A percentile compares a stretch with the other conserved stretches of the same genome.
Conservation (phyloP, 352 stramenopile genomes). For the Globisporangium solare region DNA sequence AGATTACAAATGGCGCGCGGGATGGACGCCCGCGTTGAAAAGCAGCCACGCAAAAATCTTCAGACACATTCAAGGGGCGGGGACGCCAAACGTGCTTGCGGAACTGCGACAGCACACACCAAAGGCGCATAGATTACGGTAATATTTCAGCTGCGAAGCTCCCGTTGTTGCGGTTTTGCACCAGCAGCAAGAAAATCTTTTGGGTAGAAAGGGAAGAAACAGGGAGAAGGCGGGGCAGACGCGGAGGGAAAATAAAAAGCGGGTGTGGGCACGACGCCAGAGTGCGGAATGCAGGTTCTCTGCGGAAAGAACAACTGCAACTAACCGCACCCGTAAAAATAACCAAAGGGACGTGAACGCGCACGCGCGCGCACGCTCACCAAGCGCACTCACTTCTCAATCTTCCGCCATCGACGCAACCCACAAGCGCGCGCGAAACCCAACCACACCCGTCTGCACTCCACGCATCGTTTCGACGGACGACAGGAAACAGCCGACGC, state of each 20-base stretch:
- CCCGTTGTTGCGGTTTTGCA: not conserved
- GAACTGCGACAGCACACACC: not conserved
- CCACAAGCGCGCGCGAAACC: not conserved
- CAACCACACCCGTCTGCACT: not conserved
- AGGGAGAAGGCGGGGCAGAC: conserved; percentile 1
- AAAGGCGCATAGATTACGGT: not conserved
- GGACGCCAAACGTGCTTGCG: not conserved
- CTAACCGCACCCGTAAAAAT: conserved; percentile 23
- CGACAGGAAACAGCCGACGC: not conserved
- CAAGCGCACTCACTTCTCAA: not conserved
- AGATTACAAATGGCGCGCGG: not conserved
- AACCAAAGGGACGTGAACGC: conserved; percentile 13
- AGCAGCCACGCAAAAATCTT: not conserved
- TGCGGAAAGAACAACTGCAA: conserved; percentile 13
- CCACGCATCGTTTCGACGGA: conserved; percentile 2
- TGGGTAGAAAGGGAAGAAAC: not conserved
- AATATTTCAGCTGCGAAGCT: not conserved
- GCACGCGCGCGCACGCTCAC: conserved; percentile 5
- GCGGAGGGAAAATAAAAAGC: not conserved
- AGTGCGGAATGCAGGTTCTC: not conserved
- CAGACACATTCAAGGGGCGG: not conserved
- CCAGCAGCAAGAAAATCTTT: not conserved
- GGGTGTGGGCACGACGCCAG: conserved; percentile 7
- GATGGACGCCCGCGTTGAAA: not conserved
- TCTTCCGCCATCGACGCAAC: not conserved